phyloP scores from a whole-genome alignment of 257 asterid species.

The Capsicum baccatum region DNA sequence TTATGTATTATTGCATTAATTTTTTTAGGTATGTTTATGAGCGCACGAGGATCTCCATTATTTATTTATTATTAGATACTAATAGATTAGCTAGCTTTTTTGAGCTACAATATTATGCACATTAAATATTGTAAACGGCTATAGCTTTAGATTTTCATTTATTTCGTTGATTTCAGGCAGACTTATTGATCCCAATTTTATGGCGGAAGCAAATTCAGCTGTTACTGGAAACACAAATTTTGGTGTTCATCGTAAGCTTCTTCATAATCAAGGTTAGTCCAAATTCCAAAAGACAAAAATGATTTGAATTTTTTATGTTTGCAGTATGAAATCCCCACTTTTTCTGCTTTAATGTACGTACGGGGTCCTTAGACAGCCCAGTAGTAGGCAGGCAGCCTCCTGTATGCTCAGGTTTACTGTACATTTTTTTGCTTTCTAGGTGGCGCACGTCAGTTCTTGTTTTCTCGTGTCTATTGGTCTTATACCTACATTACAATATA shows the following conservation, averaged over 20 bases:
- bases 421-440: slow-evolving; percentile 1
- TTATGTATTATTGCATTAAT: not conserved
- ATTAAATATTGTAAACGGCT: slow-evolving; percentile 3
- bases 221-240: not conserved
- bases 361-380: not conserved
- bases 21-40: not conserved
- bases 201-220: slow-evolving; percentile 10
- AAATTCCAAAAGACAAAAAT: not conserved
- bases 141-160: not conserved
- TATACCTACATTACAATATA: not conserved
- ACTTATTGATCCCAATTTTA: slow-evolving; percentile 3
- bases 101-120: not conserved
- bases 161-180: slow-evolving; percentile 2
- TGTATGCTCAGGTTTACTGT: slow-evolving; percentile 24
- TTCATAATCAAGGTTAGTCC: slow-evolving; percentile 22
- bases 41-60: slow-evolving; percentile 24
- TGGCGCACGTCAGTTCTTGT: slow-evolving; percentile 26
- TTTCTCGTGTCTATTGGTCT: slow-evolving; percentile 22
- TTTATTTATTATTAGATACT: not conserved
- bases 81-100: not conserved
- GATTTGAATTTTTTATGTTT: not conserved
- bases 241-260: slow-evolving; percentile 29
- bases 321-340: not conserved
- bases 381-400: slow-evolving; percentile 16
- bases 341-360: slow-evolving; percentile 8